Evolutionary conservation across 345 rosid genomes (phyloP), one percentile per base, ranked within the genome.

Genomic region (Theobroma cacao): DNA sequence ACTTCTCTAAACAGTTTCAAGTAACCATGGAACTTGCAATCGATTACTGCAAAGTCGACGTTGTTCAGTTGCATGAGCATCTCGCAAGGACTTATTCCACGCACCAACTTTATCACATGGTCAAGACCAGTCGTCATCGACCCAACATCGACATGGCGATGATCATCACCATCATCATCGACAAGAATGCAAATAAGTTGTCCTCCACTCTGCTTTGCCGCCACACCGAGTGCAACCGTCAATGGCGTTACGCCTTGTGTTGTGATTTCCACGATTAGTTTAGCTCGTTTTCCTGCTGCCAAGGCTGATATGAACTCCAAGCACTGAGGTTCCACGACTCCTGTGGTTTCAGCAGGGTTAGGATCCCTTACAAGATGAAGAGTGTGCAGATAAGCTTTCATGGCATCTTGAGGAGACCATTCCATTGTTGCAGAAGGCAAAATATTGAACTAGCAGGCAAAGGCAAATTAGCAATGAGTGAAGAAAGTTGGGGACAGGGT

Each of bases 381-480:
- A n/a, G 79, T 63, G 4, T 76, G 63, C 47, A 76, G 15, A 50
- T 76, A 64, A 47, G 79, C 79, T 63, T 65, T 50, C 72, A 76
- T 65, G 50, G 72, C 79, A 24, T 65, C 62, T 48, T 76, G 48
- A 50, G 79, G 62, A 63, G 79, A 76, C 79, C 79, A 76, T 18
- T 76, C 72, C 79, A 33, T 64, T 17, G 26, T 8, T 36, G 38
- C 5, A 72, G 20, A 7, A 33, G 5, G 5, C 4, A 72, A 41
- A 22, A 14, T 22, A 14, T 68, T 28, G 22, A 28, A 33, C 24
- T n/a, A 10, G 7, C 14, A 26, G 3, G 15, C 3, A 11, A 13
- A 13, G 7, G 18, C 1, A 1, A 22, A n/a, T n/a, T n/a, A 67
- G 30, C 7, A 12, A 24, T 2, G 34, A 4, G 36, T 1, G 1